Evolutionary conservation across 208 protist genomes (phyloP).

Genomic region (Blastocrithidia nonstop): DNA sequence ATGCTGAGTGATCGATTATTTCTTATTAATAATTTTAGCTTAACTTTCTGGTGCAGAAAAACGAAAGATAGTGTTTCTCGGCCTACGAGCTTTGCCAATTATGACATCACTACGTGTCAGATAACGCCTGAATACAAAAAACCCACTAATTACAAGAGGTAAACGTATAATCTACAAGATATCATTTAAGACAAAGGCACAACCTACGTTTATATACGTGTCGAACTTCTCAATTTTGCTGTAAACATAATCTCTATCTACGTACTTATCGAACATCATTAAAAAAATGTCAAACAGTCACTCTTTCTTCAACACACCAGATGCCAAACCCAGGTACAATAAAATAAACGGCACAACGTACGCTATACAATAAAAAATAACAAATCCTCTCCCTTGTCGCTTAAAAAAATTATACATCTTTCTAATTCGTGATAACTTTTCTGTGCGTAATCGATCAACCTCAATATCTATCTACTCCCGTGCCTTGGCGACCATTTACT

Average conservation of each 20-base stretch:
- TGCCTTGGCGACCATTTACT: background rate
- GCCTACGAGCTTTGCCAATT: too few species aligned
- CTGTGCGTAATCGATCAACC: constrained; percentile 56
- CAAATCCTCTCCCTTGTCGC: constrained; percentile 60
- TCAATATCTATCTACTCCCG: constrained; percentile 16
- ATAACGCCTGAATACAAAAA: constrained; percentile 42
- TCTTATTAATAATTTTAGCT: too few species aligned
- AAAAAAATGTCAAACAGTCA: constrained; percentile 58
- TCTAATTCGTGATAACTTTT: constrained; percentile 22
- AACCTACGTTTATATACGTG: constrained; percentile 75
- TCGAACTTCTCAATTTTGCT: constrained; percentile 62
- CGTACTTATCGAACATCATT: constrained; percentile 29
- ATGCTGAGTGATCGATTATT: too few species aligned
- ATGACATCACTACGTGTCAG: too few species aligned
- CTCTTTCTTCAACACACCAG: constrained; percentile 50
- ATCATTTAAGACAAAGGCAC: constrained; percentile 82
- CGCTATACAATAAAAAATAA: constrained; percentile 25
- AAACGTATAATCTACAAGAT: constrained; percentile 61
- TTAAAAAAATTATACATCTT: constrained; percentile 72
- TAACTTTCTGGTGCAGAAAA: too few species aligned
- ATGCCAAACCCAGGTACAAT: constrained; percentile 62
- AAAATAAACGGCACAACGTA: constrained; percentile 38
- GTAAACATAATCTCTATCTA: constrained; percentile 63
- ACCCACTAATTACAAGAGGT: constrained; percentile 57
- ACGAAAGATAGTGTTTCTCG: too few species aligned